Evolutionary conservation across 2,329 filamentous ascomycete species (phyloP).

Genomic region (Tolypocladium nubicola): DNA sequence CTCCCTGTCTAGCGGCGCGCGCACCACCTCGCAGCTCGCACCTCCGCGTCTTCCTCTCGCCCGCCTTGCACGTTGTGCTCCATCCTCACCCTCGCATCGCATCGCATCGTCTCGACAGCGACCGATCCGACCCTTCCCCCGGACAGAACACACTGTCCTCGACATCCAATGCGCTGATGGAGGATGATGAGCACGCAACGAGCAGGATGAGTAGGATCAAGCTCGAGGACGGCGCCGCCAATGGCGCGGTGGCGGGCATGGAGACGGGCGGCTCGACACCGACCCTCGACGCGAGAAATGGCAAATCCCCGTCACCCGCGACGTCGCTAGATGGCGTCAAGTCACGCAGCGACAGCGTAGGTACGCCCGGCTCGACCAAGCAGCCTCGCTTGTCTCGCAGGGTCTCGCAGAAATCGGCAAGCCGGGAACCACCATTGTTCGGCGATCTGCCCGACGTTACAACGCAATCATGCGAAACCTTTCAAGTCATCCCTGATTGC

Average conservation of each 20-base stretch:
- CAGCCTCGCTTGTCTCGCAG: constrained; percentile 65
- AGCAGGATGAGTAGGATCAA: constrained; percentile 33
- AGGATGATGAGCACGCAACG: constrained; percentile 29
- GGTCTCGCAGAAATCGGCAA: constrained; percentile 53
- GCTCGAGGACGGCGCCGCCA: constrained; percentile 27
- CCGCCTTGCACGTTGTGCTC: neutral
- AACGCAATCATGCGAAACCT: constrained; percentile 61
- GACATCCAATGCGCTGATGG: constrained; percentile 18
- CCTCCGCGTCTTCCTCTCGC: neutral
- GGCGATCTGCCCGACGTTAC: constrained; percentile 69
- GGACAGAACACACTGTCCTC: neutral
- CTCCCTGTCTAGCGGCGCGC: neutral
- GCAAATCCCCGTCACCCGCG: constrained; percentile 24
- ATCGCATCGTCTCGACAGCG: neutral
- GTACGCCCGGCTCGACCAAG: constrained; percentile 39
- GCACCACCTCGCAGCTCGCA: neutral
- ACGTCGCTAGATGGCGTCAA: constrained; percentile 35
- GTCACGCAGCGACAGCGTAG: constrained; percentile 34
- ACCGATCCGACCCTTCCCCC: neutral
- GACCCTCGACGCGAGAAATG: constrained; percentile 17
- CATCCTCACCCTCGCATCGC: neutral
- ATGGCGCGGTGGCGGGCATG: constrained; percentile 27
- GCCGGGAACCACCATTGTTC: constrained; percentile 57
- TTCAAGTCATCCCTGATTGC: constrained; percentile 75
- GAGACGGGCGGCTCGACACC: constrained; percentile 28